Percentiles rank a stretch among this genome's conserved stretches.
These are phyloP conservation scores for Auricularia sp. DNA, from an alignment of 768 basidiomycete species.

Conservation along the genomic window DNA sequence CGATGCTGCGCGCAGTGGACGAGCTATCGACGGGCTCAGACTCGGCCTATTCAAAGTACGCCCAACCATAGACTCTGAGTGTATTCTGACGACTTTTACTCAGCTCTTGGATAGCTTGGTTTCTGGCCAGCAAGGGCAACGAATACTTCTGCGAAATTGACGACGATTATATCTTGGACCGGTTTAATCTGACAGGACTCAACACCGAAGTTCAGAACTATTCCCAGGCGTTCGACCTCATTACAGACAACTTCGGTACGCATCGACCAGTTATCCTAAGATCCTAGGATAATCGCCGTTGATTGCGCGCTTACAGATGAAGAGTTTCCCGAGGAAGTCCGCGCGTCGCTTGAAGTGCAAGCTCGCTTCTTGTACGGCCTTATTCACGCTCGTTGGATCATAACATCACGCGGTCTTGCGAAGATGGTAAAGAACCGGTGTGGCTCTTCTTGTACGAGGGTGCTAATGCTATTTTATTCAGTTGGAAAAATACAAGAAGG, in stretches of 20 bases:
- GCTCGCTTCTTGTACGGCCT: constrained; percentile 90
- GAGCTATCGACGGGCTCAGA: constrained; percentile 88
- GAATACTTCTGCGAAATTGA: constrained; percentile 99
- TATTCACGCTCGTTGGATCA: constrained; percentile 95
- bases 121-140: constrained; percentile 92
- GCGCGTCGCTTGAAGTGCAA: constrained; percentile 86
- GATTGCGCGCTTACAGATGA: constrained; percentile 49
- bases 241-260: constrained; percentile 90
- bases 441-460: neutral
- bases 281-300: neutral
- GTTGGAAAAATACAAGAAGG: constrained; percentile 95
- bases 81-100: constrained; percentile 18
- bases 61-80: neutral
- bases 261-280: constrained; percentile 3
- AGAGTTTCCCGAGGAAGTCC: constrained; percentile 85
- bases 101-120: constrained; percentile 85
- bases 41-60: constrained; percentile 91
- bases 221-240: constrained; percentile 84
- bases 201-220: constrained; percentile 97
- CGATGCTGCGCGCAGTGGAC: constrained; percentile 46
- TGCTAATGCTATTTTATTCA: constrained; percentile 8
- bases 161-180: constrained; percentile 96
- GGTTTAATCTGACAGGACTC: constrained; percentile 95
- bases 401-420: constrained; percentile 82
- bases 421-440: constrained; percentile 67